Base-by-base conservation (phyloP, 1,284 basidiomycete genomes). In the Apiotrichum brassicae region DNA sequence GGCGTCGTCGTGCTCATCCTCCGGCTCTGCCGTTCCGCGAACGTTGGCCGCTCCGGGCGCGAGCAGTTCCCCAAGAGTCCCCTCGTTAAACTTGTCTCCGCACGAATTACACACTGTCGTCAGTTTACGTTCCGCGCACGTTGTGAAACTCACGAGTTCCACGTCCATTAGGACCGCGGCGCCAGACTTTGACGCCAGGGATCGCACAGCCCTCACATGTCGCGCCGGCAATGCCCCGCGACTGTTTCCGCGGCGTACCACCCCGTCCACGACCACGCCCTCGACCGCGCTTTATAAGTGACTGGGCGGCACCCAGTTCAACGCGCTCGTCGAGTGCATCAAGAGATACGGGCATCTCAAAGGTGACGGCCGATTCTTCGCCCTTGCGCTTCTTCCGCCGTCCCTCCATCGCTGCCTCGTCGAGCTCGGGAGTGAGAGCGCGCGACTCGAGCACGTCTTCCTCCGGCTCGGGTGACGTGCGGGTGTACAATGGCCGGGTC, bases 301-400 rank as follows among this genome's bases (percentile, higher is more conserved):
- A 8, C 41, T 43, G 16, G 32, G 53, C 53, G 1, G 66, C 68
- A 4, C 64, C 62, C 18, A 60, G 54, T 43, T 67, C 69, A 6
- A 71, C 66, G 19, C 57, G 47, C 58, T 71, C 65, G 47, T 71
- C 69, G 6, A 71, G 56, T 26, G 55, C 54, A 22, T 70, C 69
- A 2, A 70, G 57, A 22, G 61, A 65, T 0, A 71, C 61, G 5
- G 69, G 69, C 62, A 71, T 62, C 50, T 71, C 69, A 46, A 68
- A 71, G 16, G 61, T 63, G 13, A 71, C 65, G 11, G 48, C 49
- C 36, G 58, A 52, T 46, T 66, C 64, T 16, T 57, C 60, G 38
- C 56, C 58, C 40, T 54, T 57, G 23, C 48, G 38, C 34, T 51
- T 48, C 38, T 39, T 33, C 14, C 33, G 43, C 19, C 24, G 25